Conservation (phyloP, 1,284 basidiomycete genomes). For the Pascua sp. region DNA sequence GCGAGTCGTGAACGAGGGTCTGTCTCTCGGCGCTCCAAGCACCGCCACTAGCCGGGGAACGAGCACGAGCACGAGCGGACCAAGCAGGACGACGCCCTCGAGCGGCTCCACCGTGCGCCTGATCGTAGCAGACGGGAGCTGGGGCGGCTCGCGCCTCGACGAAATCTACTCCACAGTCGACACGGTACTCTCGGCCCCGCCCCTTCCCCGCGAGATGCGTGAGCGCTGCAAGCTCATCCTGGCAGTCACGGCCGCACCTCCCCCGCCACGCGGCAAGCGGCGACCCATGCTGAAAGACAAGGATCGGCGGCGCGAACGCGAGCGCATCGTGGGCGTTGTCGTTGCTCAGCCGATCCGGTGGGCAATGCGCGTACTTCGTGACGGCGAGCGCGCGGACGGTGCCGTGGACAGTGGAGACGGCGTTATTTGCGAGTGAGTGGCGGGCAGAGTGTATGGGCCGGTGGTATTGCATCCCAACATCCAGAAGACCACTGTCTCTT, state of each 20-base stretch:
- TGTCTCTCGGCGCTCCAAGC: too few relatives aligned
- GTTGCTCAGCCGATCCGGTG: conserved; percentile 49
- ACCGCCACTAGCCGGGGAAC: too few relatives aligned
- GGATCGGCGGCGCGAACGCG: conserved; percentile 8
- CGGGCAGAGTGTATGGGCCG: not conserved
- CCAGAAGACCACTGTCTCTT: too few relatives aligned
- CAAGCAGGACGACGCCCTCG: too few relatives aligned
- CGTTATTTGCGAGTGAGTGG: conserved; percentile 51
- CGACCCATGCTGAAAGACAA: conserved; percentile 1
- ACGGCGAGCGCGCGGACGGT: conserved; percentile 10
- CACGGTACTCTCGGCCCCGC: conserved; percentile 47
- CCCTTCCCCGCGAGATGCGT: conserved; percentile 41
- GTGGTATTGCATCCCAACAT: too few relatives aligned
- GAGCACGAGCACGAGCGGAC: too few relatives aligned
- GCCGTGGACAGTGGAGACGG: conserved; percentile 43
- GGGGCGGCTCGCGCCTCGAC: not conserved
- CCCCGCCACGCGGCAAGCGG: conserved; percentile 9
- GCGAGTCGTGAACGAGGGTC: too few relatives aligned
- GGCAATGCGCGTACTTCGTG: conserved; percentile 44
- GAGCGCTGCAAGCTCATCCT: conserved; percentile 47
- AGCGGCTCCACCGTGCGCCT: too few relatives aligned
- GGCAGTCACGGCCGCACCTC: conserved; percentile 39
- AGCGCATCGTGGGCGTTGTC: conserved; percentile 48
- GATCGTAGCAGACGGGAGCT: conserved; percentile 35
- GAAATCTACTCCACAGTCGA: conserved; percentile 50